Evolutionary conservation across 2,329 filamentous ascomycete genomes (phyloP).

Genomic region (Akanthomyces uredinophilus): DNA sequence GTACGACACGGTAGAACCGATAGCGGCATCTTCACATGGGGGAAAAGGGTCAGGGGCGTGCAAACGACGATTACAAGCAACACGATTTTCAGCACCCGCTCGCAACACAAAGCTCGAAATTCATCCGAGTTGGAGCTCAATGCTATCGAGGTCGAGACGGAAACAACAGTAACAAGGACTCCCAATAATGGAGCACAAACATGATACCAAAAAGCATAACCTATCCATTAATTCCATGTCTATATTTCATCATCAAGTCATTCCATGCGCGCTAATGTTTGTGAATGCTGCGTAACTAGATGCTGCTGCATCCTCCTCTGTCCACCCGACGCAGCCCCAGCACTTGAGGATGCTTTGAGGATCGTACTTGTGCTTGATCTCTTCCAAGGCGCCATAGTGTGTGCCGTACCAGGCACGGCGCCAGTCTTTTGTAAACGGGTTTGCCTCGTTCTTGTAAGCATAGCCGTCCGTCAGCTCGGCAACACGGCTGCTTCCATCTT

Average conservation of each 20-base stretch:
- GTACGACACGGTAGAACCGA: neutral
- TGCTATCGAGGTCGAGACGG: slow-evolving; percentile 6
- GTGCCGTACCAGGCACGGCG: neutral
- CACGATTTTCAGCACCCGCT: neutral
- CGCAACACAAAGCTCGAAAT: neutral
- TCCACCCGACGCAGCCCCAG: slow-evolving; percentile 15
- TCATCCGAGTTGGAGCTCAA: slow-evolving; percentile 8
- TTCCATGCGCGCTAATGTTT: neutral
- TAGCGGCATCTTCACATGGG: neutral
- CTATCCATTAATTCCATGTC: neutral
- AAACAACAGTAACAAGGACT: neutral
- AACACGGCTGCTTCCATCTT: slow-evolving; percentile 12
- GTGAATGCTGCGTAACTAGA: slow-evolving; percentile 6
- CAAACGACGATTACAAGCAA: slow-evolving; percentile 6
- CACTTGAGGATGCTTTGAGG: slow-evolving; percentile 3
- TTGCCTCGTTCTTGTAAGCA: slow-evolving; percentile 15
- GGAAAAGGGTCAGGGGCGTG: neutral
- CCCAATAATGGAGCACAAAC: neutral
- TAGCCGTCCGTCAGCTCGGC: slow-evolving; percentile 14
- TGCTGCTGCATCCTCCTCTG: neutral
- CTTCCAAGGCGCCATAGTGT: slow-evolving; percentile 1
- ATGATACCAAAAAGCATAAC: neutral
- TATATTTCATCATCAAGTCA: neutral
- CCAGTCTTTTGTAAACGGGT: slow-evolving; percentile 12
- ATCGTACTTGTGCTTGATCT: slow-evolving; percentile 15